These are phyloP conservation scores for Candida gigantensis DNA, from an alignment of 1,139 yeast genomes.

Conservation along the genomic window DNA sequence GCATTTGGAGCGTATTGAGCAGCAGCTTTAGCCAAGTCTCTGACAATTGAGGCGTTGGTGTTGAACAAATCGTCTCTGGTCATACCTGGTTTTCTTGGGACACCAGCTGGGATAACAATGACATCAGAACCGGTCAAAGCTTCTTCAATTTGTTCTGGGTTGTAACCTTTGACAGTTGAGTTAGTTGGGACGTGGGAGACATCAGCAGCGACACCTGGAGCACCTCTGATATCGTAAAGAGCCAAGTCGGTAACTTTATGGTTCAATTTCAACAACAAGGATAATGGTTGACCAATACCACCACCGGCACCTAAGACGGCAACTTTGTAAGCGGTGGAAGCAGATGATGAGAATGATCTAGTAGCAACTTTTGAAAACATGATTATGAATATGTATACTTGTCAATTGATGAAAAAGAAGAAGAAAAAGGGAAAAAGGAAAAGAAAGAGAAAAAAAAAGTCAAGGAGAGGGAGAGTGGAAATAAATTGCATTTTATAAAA, in stretches of 20 bases:
- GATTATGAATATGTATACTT: constrained; percentile 1
- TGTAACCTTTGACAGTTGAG: constrained; percentile 66
- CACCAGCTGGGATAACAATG: constrained; percentile 92
- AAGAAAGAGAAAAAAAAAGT: constrained; percentile 7
- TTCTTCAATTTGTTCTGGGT: constrained; percentile 59
- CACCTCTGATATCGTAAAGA: constrained; percentile 84
- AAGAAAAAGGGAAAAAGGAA: constrained; percentile 3
- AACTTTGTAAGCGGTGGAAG: constrained; percentile 68
- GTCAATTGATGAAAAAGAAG: constrained; percentile 8
- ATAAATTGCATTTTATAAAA: constrained; percentile 3
- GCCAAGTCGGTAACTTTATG: constrained; percentile 63
- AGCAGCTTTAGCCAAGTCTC: constrained; percentile 78
- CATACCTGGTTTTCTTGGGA: constrained; percentile 98
- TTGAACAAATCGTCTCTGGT: constrained; percentile 93
- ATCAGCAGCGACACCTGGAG: constrained; percentile 93
- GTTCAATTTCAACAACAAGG: constrained; percentile 75
- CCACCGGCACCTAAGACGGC: constrained; percentile 82
- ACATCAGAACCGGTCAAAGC: constrained; percentile 76
- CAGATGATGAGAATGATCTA: constrained; percentile 67
- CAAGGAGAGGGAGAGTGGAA: constrained; percentile 1
- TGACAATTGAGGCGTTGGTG: constrained; percentile 89
- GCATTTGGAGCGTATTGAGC: constrained; percentile 77
- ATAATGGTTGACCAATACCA: constrained; percentile 93
- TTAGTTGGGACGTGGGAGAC: constrained; percentile 87
- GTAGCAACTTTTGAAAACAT: constrained; percentile 55